Evolutionary conservation across 139 green algal genomes (phyloP).

Genomic region (Desmodesmus armatus): DNA sequence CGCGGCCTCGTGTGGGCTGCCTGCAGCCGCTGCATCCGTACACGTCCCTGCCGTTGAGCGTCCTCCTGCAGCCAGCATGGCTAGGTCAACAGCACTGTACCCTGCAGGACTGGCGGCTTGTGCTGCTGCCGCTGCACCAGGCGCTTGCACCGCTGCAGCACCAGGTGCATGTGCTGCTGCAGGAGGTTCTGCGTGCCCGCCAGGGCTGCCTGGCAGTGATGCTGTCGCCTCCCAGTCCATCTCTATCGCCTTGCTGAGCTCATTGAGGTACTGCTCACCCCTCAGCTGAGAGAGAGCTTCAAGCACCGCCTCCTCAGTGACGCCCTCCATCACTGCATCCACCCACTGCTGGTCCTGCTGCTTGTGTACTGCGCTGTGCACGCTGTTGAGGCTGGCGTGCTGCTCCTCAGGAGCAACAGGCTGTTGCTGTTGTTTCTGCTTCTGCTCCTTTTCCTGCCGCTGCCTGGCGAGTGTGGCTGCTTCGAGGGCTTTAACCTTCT

Average conservation of each 20-base stretch:
- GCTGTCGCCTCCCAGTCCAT: constrained; percentile 18
- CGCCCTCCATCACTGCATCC: neutral
- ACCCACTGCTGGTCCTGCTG: constrained; percentile 5
- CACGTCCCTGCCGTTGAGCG: neutral
- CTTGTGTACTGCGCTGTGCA: neutral
- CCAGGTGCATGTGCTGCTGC: too few relatives aligned
- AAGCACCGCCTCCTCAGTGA: neutral
- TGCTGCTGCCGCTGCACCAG: too few relatives aligned
- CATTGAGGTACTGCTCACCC: constrained; percentile 10
- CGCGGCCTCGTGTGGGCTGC: neutral
- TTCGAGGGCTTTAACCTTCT: too few relatives aligned
- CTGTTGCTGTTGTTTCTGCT: neutral
- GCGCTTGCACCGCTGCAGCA: too few relatives aligned
- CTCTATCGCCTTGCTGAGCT: constrained; percentile 20
- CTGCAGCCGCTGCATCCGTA: neutral
- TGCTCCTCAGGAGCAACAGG: too few relatives aligned
- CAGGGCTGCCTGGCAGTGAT: neutral
- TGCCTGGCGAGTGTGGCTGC: too few relatives aligned
- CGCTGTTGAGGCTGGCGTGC: neutral
- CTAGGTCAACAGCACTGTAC: neutral
- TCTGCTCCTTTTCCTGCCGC: neutral
- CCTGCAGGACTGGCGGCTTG: too few relatives aligned
- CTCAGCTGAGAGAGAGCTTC: constrained; percentile 12
- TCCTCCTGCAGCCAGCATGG: neutral
- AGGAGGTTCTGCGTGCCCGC: constrained; percentile 7